These are phyloP conservation scores for Coemansia sp. DNA, from an alignment of 192 early-diverging fungal genomes.

Conservation along the genomic window DNA sequence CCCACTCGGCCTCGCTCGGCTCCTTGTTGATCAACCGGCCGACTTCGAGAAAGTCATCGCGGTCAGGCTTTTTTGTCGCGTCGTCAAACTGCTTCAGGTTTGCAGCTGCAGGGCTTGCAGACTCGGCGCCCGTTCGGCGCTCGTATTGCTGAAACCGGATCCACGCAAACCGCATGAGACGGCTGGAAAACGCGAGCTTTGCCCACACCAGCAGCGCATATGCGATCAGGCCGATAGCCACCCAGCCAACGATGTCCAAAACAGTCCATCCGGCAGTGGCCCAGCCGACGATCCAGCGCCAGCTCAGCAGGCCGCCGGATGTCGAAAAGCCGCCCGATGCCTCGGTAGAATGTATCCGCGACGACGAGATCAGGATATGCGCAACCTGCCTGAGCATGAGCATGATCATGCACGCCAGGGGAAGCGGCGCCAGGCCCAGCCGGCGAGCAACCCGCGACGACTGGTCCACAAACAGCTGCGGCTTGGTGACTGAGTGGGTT, in stretches of 20 bases:
- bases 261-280: constrained; percentile 11
- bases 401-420: constrained; percentile 46
- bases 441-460: constrained; percentile 50
- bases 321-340: neutral
- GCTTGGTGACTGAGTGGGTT: constrained; percentile 31
- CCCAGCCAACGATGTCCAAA: constrained; percentile 51
- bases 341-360: constrained; percentile 4
- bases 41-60: constrained; percentile 31
- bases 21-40: constrained; percentile 42
- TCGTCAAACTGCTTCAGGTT: constrained; percentile 45
- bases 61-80: constrained; percentile 50
- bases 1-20: constrained; percentile 43
- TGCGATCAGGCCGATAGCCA: constrained; percentile 47
- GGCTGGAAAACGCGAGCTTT: constrained; percentile 78
- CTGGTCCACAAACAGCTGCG: constrained; percentile 47
- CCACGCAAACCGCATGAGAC: constrained; percentile 72
- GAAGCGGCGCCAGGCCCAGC: constrained; percentile 49
- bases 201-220: constrained; percentile 59
- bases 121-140: constrained; percentile 16
- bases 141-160: constrained; percentile 59
- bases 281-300: neutral
- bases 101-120: too few relatives aligned
- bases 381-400: constrained; percentile 44
- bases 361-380: constrained; percentile 30
- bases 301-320: neutral